Evolutionary conservation across 1,139 yeast genomes (phyloP), one percentile per base, ranked within the genome.

Genomic region (Debaryomycetaceae sp.): DNA sequence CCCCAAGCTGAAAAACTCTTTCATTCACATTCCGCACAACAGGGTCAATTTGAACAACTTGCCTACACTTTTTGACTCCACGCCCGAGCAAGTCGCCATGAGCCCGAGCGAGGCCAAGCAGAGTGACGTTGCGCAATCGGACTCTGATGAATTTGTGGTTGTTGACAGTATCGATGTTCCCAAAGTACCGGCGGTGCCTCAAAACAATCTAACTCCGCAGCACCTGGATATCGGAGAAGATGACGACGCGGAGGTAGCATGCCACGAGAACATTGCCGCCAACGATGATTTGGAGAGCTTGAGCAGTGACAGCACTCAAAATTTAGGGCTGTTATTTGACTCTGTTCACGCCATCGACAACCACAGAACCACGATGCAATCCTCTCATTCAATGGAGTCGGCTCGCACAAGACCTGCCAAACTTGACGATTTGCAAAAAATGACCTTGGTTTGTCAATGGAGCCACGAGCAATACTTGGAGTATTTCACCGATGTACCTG

Each of bases 371-470:
- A 27, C 7, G 14, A 4, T 10, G 13, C 16, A 5, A 18, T 15
- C 11, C 5, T 10, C 12, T 4, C 17, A 23, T 16, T 15, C 15
- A 18, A 23, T n/a, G n/a, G n/a, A n/a, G n/a, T n/a, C n/a, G n/a
- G n/a, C n/a, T n/a, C n/a, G 8, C 10, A 6, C 17, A 6, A 16
- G 25, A 27, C 3, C 12, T 19, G 4, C 7, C 30, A 3, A 9
- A 5, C 29, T 27, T 18, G 13, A 17, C 4, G 29, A 27, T 14
- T n/a, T 27, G 5, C n/a, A 54, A 23, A 65, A 62, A 25, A 74
- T 71, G 19, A 71, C 82, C 2, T 56, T 86, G 17, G 71, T 85
- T 6, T 79, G 94, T 49, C 84, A 84, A 44, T 86, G 95, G 94
- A 61, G 65, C 20, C 52, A 58, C 4, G 65, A 57, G 3, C 49